Conservation (phyloP, 1,139 yeast genomes). For the Blastobotrys ciferrii region DNA sequence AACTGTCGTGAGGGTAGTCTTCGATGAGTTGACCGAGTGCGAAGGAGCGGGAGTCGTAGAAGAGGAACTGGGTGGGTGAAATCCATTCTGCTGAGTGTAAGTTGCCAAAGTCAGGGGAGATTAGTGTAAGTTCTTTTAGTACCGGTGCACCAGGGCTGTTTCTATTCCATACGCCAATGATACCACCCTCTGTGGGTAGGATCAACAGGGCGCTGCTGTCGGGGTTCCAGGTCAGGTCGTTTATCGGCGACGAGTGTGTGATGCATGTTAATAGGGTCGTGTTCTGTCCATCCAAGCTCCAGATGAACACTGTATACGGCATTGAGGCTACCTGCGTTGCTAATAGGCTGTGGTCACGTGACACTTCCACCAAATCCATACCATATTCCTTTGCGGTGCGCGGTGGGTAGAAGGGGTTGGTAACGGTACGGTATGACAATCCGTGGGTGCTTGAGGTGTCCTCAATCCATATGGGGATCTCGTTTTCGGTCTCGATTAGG, state of each 20-base stretch:
- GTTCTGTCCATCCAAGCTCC: conserved; percentile 19
- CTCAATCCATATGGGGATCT: conserved; percentile 27
- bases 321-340: conserved; percentile 22
- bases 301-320: conserved; percentile 28
- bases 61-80: not conserved
- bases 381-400: conserved; percentile 2
- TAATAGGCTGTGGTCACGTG: conserved; percentile 17
- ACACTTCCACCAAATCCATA: conserved; percentile 16
- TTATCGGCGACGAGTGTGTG: conserved; percentile 22
- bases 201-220: conserved; percentile 16
- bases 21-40: not conserved
- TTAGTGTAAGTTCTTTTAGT: conserved; percentile 14
- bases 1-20: not conserved
- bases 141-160: conserved; percentile 8
- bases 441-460: conserved; percentile 16
- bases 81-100: conserved; percentile 6
- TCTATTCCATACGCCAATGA: conserved; percentile 24
- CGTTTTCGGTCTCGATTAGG: conserved; percentile 18
- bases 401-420: conserved; percentile 12
- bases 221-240: conserved; percentile 20
- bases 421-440: conserved; percentile 18
- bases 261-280: conserved; percentile 18
- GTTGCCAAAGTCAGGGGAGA: not conserved
- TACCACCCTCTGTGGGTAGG: conserved; percentile 18
- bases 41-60: conserved; percentile 12